Base-by-base conservation (phyloP, 73 alveolate species). In the Paraurostyla sp. region DNA sequence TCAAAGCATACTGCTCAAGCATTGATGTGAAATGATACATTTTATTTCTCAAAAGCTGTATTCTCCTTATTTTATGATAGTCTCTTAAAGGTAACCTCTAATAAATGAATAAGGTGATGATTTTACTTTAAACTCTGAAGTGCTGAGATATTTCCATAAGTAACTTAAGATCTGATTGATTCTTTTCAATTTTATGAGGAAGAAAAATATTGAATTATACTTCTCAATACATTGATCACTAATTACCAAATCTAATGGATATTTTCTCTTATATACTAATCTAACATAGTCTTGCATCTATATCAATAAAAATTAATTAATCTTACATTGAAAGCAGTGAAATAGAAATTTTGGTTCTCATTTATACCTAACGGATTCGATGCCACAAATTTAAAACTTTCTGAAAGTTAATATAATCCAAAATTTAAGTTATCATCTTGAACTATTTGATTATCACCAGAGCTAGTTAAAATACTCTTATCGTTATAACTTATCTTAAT, bases 1-100 rank as follows among this genome's bases (percentile, higher is more conserved):
- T 88, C 58, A 88, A 52, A 4, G 88, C 83, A 59, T 88, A 88
- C 42, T 88, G 88, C 57, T 51, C 88, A 4, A 88, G 86, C 71
- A 51, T 80, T 9, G 45, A 50, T 7, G 84, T 78, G 40, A 88
- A 80, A 23, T 80, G 91, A 60, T 78, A 88, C 94, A 88, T 88
- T 33, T 80, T 78, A 22, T 38, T 36, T 50, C 94, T 56, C 25
- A 88, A 51, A 20, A 88, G 52, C 50, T 88, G 73, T 27, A 88
- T 45, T 25, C 35, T 78, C 68, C 94, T 56, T 1, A 80, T 43
- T 41, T 48, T 56, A 16, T 49, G 51, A 48, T 46, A 49, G 27
- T 48, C 73, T 50, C 30, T 50, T 33, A 6, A 27, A 3, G 69
- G 69, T 50, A 75, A 48, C 25, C 52, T 43, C 87, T 75, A 75